Percentiles rank a stretch among this genome's conserved stretches.
Conservation (phyloP, 163 green algal genomes). For the Volvox carteri region DNA sequence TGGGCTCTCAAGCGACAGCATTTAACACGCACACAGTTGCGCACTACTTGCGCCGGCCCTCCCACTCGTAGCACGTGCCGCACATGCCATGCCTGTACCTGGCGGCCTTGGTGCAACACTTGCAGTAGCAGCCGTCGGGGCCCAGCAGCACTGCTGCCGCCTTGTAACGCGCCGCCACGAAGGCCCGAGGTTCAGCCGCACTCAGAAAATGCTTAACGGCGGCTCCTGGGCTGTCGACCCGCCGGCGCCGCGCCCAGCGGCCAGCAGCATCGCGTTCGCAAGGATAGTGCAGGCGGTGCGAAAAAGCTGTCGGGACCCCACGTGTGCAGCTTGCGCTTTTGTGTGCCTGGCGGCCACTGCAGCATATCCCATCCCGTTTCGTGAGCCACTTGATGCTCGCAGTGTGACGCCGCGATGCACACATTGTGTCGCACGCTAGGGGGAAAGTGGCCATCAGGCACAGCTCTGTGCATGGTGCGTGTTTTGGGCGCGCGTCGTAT, state of each 20-base stretch:
- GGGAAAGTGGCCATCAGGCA: conserved; percentile 4
- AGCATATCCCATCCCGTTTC: conserved; percentile 21
- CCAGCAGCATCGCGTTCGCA: conserved; percentile 7
- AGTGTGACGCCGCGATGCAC: not conserved
- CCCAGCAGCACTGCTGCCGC: not conserved
- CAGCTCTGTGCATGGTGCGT: conserved; percentile 6
- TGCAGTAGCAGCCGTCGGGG: not conserved
- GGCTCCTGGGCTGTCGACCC: conserved; percentile 15
- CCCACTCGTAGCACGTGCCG: conserved; percentile 9
- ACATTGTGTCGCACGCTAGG: not conserved
- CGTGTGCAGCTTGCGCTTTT: not conserved
- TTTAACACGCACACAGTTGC: conserved; percentile 17
- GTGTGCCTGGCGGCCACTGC: not conserved
- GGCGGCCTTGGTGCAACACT: conserved; percentile 4
- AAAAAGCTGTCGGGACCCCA: not conserved
- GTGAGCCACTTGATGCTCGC: conserved; percentile 11
- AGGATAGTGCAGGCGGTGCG: not conserved
- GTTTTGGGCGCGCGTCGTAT: not conserved
- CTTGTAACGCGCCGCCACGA: not conserved
- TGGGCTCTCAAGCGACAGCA: conserved; percentile 27
- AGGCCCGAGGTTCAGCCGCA: conserved; percentile 4
- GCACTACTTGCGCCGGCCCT: conserved; percentile 9
- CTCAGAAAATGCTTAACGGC: not conserved
- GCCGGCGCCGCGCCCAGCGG: not conserved
- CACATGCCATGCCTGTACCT: conserved; percentile 14